phyloP scores from a whole-genome alignment of 495 filamentous ascomycete species.

The Bryoglossum gracile region DNA sequence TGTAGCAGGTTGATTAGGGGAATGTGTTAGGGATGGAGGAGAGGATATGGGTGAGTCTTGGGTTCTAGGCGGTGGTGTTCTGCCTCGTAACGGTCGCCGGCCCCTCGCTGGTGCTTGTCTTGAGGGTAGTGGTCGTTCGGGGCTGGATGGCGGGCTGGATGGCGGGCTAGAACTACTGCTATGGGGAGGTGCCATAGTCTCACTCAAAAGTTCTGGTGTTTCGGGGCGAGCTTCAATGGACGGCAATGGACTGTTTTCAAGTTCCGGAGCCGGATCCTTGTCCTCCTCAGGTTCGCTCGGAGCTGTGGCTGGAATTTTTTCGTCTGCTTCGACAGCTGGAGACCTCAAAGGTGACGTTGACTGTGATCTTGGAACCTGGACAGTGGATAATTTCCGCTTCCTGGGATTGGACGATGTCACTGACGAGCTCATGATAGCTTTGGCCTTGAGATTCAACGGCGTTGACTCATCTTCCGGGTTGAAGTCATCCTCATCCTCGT shows the following conservation, averaged over 20 bases:
- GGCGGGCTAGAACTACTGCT: slow-evolving; percentile 45
- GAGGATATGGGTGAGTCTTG: slow-evolving; percentile 25
- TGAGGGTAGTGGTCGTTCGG: not conserved
- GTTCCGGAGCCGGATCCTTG: not conserved
- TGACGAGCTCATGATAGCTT: slow-evolving; percentile 9
- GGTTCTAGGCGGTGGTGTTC: slow-evolving; percentile 16
- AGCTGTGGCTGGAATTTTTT: slow-evolving; percentile 12
- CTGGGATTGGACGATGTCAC: slow-evolving; percentile 24
- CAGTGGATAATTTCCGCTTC: slow-evolving; percentile 31
- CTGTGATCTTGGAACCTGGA: slow-evolving; percentile 21
- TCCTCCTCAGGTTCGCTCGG: slow-evolving; percentile 10
- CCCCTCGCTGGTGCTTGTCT: slow-evolving; percentile 6
- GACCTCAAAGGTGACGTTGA: slow-evolving; percentile 5
- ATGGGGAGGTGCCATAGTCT: slow-evolving; percentile 45
- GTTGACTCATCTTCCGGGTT: slow-evolving; percentile 62
- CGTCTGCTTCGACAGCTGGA: slow-evolving; percentile 1
- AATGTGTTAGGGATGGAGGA: slow-evolving; percentile 27
- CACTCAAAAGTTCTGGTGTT: slow-evolving; percentile 36
- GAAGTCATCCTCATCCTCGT: slow-evolving; percentile 49
- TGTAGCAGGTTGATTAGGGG: slow-evolving; percentile 31
- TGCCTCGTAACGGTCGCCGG: slow-evolving; percentile 8
- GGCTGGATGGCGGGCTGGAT: slow-evolving; percentile 21
- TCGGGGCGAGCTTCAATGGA: slow-evolving; percentile 12
- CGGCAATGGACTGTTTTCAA: slow-evolving; percentile 1
- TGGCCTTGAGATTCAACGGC: slow-evolving; percentile 40